These are phyloP conservation scores for Termitomyces sp. DNA, from an alignment of 768 basidiomycete species.

Conservation along the genomic window DNA sequence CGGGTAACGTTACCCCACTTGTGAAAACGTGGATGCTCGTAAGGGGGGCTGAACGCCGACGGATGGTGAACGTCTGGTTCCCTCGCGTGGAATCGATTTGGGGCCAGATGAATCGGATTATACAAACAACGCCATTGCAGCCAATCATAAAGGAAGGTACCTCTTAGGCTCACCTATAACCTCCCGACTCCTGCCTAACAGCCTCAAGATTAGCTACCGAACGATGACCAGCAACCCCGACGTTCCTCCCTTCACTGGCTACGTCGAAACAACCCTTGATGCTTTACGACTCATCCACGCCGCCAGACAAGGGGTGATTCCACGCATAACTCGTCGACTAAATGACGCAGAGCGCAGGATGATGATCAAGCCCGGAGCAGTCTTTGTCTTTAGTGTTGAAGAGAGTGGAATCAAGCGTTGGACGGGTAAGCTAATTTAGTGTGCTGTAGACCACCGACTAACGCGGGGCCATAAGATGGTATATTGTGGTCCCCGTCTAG, in stretches of 20 bases:
- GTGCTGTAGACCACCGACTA: conserved; percentile 11
- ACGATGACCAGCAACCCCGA: conserved; percentile 49
- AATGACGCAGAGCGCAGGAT: conserved; percentile 72
- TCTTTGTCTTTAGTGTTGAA: conserved; percentile 86
- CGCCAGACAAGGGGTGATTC: conserved; percentile 71
- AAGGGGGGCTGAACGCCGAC: conserved; percentile 35
- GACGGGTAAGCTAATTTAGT: conserved; percentile 47
- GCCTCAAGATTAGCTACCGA: conserved; percentile 45
- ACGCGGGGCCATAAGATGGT: conserved; percentile 33
- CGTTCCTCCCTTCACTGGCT: conserved; percentile 68
- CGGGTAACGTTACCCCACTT: conserved; percentile 34
- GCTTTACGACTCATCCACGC: conserved; percentile 82
- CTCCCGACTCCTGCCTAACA: conserved; percentile 46
- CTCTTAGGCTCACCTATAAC: conserved; percentile 35
- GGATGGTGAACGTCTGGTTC: conserved; percentile 26
- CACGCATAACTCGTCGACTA: conserved; percentile 76
- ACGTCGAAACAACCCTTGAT: conserved; percentile 76
- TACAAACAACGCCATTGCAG: conserved; percentile 28
- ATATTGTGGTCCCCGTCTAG: conserved; percentile 80
- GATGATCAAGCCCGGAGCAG: conserved; percentile 63
- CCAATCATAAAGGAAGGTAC: conserved; percentile 40
- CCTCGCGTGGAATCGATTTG: conserved; percentile 29
- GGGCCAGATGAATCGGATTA: conserved; percentile 32
- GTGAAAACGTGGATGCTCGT: conserved; percentile 21
- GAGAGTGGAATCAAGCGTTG: conserved; percentile 86